Evolutionary conservation across 441 rosid genomes (phyloP), one percentile per base, ranked within the genome.

Genomic region (Oxalis stricta): DNA sequence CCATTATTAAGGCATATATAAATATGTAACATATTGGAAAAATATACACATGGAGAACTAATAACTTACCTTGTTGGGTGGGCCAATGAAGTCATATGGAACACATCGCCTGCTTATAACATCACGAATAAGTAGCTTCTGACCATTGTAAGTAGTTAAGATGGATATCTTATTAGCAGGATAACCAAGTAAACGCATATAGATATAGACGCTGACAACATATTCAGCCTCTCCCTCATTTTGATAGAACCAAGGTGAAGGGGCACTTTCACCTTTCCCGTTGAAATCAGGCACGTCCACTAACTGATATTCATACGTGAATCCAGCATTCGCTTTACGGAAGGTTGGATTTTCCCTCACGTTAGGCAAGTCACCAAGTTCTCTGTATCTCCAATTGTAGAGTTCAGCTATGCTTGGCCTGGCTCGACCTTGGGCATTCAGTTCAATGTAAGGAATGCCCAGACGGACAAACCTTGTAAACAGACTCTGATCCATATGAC

Each of bases 401-500:
- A 91, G 96, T 58, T 71, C 56, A 33, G 96, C 96, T 47, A 91
- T 77, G 69, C 88, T 82, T 47, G 99, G 95, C 68, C 99, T 71
- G 52, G 99, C 95, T 81, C 99, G 74, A 62, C 99, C 99, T 65
- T 91, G 99, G 33, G 99, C 99, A 66, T 91, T 91, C 48, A 91
- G 96, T 77, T 91, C 99, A 33, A 86, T 86, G 62, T 91, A 84
- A 33, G 99, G 99, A 55, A 91, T 84, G 44, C 96, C 99, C 23
- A 86, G 73, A 46, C 99, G 96, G 59, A 91, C 96, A 68, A 91
- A 91, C 68, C 99, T 82, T 6, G 99, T 92, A 61, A 92, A 92
- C 59, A 92, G 72, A 63, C 99, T 92, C 64, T 92, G 99, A 63
- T 92, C 99, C 99, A 92, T 92, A 70, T 92, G 99, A 60, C 99